A percentile compares a stretch with the other conserved stretches of the same genome.
Evolutionary conservation across 345 rosid species (phyloP).

Genomic region (Fremontodendron californicum): DNA sequence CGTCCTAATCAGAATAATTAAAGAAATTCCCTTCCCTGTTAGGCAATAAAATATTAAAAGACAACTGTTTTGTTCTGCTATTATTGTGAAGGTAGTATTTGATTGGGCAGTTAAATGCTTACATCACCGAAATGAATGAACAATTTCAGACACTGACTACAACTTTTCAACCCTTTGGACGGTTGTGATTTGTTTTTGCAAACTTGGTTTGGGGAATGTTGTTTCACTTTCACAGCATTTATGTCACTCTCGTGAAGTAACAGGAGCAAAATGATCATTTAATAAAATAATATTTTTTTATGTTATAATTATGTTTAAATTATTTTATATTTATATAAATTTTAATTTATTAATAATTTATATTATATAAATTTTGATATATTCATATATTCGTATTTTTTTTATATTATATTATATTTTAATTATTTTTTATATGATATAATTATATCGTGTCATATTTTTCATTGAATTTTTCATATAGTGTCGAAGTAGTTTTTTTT

Average conservation of each 20-base stretch:
- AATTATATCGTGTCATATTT: no score
- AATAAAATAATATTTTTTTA: no score
- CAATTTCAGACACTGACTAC: neutral
- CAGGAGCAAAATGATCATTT: slow-evolving; percentile 18
- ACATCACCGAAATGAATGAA: slow-evolving; percentile 8
- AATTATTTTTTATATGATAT: no score
- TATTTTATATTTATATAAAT: no score
- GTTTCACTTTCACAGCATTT: neutral
- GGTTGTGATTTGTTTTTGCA: slow-evolving; percentile 16
- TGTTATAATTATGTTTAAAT: no score
- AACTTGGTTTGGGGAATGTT: neutral
- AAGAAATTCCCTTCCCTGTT: neutral
- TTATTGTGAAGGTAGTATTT: neutral
- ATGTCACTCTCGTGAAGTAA: neutral
- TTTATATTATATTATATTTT: no score
- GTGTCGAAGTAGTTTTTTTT: no score
- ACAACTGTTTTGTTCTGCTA: neutral
- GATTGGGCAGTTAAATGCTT: slow-evolving; percentile 3
- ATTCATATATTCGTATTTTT: no score
- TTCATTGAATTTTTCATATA: no score
- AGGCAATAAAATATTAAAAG: neutral
- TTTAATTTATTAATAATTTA: no score
- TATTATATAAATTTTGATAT: no score
- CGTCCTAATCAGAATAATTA: neutral
- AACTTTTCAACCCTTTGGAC: slow-evolving; percentile 2